Base-by-base conservation (phyloP, 179 eudicot genomes). In the Drosera spatulata region DNA sequence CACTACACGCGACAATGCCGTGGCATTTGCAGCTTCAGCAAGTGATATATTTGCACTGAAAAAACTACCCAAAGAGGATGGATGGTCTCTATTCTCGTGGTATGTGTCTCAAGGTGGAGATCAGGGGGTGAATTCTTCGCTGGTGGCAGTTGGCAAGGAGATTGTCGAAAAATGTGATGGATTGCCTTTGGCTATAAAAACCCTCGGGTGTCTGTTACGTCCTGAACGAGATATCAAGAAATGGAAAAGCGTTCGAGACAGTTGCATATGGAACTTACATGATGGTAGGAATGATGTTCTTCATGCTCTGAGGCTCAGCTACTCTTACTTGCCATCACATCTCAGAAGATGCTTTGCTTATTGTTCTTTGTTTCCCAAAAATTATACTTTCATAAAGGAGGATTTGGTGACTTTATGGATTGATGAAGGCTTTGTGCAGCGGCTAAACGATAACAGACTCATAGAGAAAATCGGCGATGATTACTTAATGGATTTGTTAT, bases 331-430 rank as follows among this genome's bases (percentile, higher is more conserved):
- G 5, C 69, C 69, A 47, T 22, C 79, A 1, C 64, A 75, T 53
- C 47, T 75, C 48, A 71, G 71, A 66, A 59, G 50, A 13, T 71
- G 79, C 45, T 68, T 71, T 38, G 64, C 76, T 7, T 75, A 64
- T 48, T 71, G 73, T 50, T 61, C 72, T 12, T 8, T 69, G 2
- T 62, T 62, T 48, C 73, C 71, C 0, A 45, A 66, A 14, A 48
- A 42, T 46, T 59, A 69, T 13, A 45, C 11, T 45, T 72, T 76
- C 41, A 39, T 45, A 11, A 61, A 58, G 61, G 45, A 69, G 10
- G 38, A 58, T 13, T 12, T 70, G 59, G 60, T 67, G 22, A 41
- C 60, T 5, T 39, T 65, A 33, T 51, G 65, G 75, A 50, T 22
- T 22, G 33, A 22, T 22, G 33, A 22, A 22, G 33, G 33, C 33